Base-by-base conservation (phyloP, 139 green algal species). In the Chlorella ohadii region DNA sequence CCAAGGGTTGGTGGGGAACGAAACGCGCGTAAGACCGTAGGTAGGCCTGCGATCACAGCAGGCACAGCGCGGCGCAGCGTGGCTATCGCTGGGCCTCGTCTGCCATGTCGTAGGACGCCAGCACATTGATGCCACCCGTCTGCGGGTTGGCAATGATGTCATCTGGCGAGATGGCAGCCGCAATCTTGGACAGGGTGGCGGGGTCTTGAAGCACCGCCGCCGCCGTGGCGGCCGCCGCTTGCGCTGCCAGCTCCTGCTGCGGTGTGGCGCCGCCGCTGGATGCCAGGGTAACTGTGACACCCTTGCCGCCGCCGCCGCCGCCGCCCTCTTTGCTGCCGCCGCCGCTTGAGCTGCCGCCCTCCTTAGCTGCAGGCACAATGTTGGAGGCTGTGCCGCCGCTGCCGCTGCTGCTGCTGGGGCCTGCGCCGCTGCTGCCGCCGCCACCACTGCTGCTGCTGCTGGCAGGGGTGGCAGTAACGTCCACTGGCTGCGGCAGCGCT, bases 401-500 rank as follows among this genome's bases (percentile, higher is more conserved):
- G 33, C 67, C 67, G 11, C 79, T 25, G 56, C 82, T 25, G 56
- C 82, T 25, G 77, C 36, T 39, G 71, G n/a, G 27, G 47, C 80
- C 64, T 71, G 22, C 78, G 25, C 44, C 63, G 36, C 79, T 57
- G 51, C 55, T 61, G 33, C 51, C 33, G 70, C 56, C 16, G 51
- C 68, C 68, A 7, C 70, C 9, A 55, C 68, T 51, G 64, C 33
- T 39, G 39, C 65, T 41, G 64, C 44, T 66, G n/a, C 25, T 36
- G 20, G 76, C 27, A 0, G 74, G 56, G 4, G 61, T 9, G 11
- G 72, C 39, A 0, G 85, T 84, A n/a, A 87, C 51, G 64, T 89
- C 86, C 55, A 89, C 86, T 13, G 81, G 63, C 28, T 74, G 80
- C n/a, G 86, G 73, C 74, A 89, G 75, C 39, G 59, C 70, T 15